Base-by-base conservation (phyloP, 1,284 basidiomycete species). In the Fomitopsis palustris region DNA sequence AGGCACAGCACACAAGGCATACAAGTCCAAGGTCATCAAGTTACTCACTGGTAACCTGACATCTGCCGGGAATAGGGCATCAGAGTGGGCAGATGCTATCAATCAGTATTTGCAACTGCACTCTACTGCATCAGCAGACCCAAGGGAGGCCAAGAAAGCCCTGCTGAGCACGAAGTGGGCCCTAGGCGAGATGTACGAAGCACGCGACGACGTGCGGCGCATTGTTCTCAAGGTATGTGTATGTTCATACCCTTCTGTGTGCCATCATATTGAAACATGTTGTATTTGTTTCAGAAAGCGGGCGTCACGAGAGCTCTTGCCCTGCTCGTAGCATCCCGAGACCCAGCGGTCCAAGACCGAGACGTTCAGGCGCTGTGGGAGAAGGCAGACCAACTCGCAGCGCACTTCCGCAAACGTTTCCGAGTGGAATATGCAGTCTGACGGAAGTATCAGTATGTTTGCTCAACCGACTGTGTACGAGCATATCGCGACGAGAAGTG, bases 111-210 rank as follows among this genome's bases (percentile, higher is more conserved):
- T 38, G 17, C 19, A 49, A 2, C 16, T 37, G 35, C 33, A 38
- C 6, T 23, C 49, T 12, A 17, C 33, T n/a, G 6, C 16, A 2
- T 14, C n/a, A 37, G 29, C 21, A 38, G 41, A 31, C 21, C n/a
- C 37, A 9, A 19, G 7, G 4, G 33, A 38, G 17, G 55, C 21
- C 14, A 23, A 35, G 51, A 29, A 57, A 43, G 3, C 35, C 4
- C 37, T 52, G 23, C 42, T 58, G 14, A 38, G 38, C 39, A 17
- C 54, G 17, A 59, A 42, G n/a, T 54, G 52, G 52, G 54, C 52
- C 12, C 29, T 59, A 45, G 52, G 45, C 9, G 31, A 59, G 31
- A 52, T 59, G 29, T 17, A 59, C 10, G 58, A 59, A 25, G 57
- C 57, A 4, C 53, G 25, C 41, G 8, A 47, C 21, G 49, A 54